Base-by-base conservation (phyloP, 208 protist species). In the Novymonas esmeraldas region DNA sequence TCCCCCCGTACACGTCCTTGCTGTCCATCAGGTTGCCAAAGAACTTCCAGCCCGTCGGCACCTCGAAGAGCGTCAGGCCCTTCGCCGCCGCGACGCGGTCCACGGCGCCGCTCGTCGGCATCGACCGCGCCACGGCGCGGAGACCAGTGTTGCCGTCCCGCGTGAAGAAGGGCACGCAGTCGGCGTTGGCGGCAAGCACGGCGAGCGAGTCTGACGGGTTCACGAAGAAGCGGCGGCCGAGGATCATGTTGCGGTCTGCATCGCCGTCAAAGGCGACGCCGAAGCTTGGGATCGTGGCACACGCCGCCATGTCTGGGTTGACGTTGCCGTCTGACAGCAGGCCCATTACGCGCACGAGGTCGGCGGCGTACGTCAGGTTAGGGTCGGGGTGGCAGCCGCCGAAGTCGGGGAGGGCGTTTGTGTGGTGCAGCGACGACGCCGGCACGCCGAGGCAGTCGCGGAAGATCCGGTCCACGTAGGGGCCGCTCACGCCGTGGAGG, bases 1-100 rank as follows among this genome's bases (percentile, higher is more conserved):
- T 45, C n/a, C 67, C 65, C 46, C 73, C 68, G 67, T 83, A 92
- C 13, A 85, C 68, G 50, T 79, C 85, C 31, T 71, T 66, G 64
- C 89, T 88, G 78, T 99, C 98, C 97, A 99, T 99, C 22, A 99
- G 80, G 78, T 99, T 99, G 62, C 98, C 98, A 84, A 99, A 99
- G 85, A 98, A 99, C 84, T 99, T 99, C 98, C 98, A 99, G 38
- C 98, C 98, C 14, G 97, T 99, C 20, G 98, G 97, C 18, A 92
- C 89, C 64, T 98, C 95, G 79, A 96, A 98, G 38, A 89, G 73
- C 44, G 72, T 58, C 29, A 98, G 52, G 34, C 76, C 66, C 14
- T 94, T 70, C 31, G 56, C 68, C 26, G 76, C 57, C 3, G 92
- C 92, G 14, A 99, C 96, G 46, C 83, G 76, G 65, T 99, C 98